Evolutionary conservation across 306 rosid genomes (phyloP), one percentile per base, ranked within the genome.

Genomic region (Castanospermum australe): DNA sequence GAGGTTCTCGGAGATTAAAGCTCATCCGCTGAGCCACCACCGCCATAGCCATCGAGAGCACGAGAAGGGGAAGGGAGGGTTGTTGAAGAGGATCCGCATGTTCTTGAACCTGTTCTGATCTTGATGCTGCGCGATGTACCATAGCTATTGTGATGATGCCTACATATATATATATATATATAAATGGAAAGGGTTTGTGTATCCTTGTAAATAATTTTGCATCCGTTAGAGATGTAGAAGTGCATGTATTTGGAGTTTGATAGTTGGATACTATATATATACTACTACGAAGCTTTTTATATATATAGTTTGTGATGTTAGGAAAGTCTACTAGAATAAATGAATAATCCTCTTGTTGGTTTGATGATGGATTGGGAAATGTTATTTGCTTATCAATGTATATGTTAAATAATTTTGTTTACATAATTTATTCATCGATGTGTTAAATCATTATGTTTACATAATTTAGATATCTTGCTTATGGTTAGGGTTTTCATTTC

Each of bases 31-130:
- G 6, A 1, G 48, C 8, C 60, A 36, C 8, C 55, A 22, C 64
- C 55, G 20, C 3, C 61, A 70, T 0, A n/a, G n/a, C n/a, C 74
- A 39, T 36, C 77, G 17, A 17, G 33, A 24, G 17, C 25, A 50
- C n/a, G 63, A 33, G 42, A 62, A 38, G 15, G 51, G 9, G 32
- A 21, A 73, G 21, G 17, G 77, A 38, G 75, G 66, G 85, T 59
- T 75, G 41, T 41, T 32, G 28, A 76, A 81, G 73, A 82, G 18
- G 64, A 38, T 82, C 50, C 72, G 63, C 71, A 10, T 67, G 61
- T 75, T 82, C 21, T 3, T 82, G 30, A 60, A 82, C 67, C 35
- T 82, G 13, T 76, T 82, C 78, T 69, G 61, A 75, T 38, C 51
- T n/a, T 32, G 13, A 39, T 52, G 42, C 2, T 28, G 32, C 32